Evolutionary conservation across 2,329 filamentous ascomycete genomes (phyloP), one percentile per base, ranked within the genome.

Genomic region (Mycosphaerella sp.): DNA sequence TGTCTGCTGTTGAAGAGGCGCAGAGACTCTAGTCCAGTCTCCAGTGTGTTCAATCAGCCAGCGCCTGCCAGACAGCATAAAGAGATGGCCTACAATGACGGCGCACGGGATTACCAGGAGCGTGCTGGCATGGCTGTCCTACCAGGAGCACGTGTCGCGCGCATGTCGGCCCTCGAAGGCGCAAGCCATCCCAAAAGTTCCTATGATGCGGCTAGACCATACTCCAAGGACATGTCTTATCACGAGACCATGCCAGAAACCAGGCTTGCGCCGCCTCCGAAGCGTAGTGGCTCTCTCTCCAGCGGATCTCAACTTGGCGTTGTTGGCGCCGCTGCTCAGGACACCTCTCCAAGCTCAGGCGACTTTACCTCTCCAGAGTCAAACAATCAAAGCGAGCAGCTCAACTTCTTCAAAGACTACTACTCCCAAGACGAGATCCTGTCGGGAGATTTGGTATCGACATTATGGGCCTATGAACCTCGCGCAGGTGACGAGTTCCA

Each of bases 371-470:
- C 90, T 3, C 89, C 89, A 0, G 86, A 86, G 62, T 89, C 85
- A 21, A 95, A 89, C 62, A 89, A 91, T 53, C 89, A 96, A 67
- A 97, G 91, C 0, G 93, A 98, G 70, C 93, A 97, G 68, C 74
- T 98, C 48, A 85, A 87, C 3, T 95, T 89, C 66, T 98, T 98
- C 81, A 95, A 95, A 67, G 93, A 98, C 69, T 98, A 98, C 71
- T 98, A 98, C 67, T 97, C 91, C 2, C 85, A 91, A 62, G 93
- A 97, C 63, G 90, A 97, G 62, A 95, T 98, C 52, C 88, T 91
- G 63, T 87, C 91, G 0, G 86, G 87, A 50, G 90, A 97, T 64
- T 85, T 86, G 53, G 91, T 98, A 37, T 81, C 93, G 12, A 88
- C 89, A 2, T 79, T 98, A 12, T 98, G 93, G 93, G 91, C 93